Base-by-base conservation (phyloP, 805 yeast genomes). In the Kockiozyma suomiensis region DNA sequence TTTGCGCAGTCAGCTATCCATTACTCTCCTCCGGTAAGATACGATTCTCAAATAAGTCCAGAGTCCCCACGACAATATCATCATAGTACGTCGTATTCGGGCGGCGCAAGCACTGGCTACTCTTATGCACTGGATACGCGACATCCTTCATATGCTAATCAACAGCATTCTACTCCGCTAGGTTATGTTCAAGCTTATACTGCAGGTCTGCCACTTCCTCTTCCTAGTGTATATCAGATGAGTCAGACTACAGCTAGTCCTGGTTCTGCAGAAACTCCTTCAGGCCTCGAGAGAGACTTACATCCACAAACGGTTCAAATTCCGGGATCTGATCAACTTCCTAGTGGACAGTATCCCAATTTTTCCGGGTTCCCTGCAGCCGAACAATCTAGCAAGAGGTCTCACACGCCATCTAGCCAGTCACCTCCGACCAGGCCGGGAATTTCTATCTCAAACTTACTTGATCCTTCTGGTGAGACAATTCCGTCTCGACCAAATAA, bases 401-500 rank as follows among this genome's bases (percentile, higher is more conserved):
- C 50, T 10, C 50, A 45, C 8, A 8, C 51, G 13, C 35, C 30
- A n/a, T 7, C 32, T 10, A 19, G 23, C 13, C 51, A 37, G 21
- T 25, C 45, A 10, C 45, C 50, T 19, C 35, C 30, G 13, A 23
- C 51, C 37, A 53, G 58, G 23, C 54, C 58, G 6, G 46, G 55
- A 17, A 47, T 58, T 25, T 40, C 58, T 8, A 58, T 58, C 21
- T 53, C 58, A 19, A 58, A 54, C 35, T 32, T 58, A 28, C 51
- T 58, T 2, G 62, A 58, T 32, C 58, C 62, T 4, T 53, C 62
- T 4, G 62, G 62, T 23, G 62, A 58, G 19, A 49, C 45, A 4
- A 49, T 49, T 15, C 43, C 53, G 8, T 35, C 53, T 32, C 15
- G 51, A 30, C 41, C 25, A 32, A 32, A 41, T 33, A 21, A 17